Percentiles rank a stretch among this genome's conserved stretches.
Conservation (phyloP, 129 eudicot genomes). For the Rutidosis leptorrhynchoides region DNA sequence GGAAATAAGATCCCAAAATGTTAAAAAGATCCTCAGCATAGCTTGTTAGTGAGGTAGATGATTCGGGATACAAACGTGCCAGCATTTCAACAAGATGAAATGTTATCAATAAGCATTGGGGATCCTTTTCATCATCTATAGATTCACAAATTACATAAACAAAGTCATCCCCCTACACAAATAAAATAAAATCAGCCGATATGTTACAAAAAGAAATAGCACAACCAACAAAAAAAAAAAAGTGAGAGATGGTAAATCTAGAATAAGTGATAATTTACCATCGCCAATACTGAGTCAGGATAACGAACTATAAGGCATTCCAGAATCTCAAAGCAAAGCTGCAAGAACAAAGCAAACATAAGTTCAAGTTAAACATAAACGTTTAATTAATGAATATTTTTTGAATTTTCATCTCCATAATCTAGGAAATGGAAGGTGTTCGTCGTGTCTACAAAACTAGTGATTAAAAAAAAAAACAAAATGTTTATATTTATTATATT, state of each 20-base stretch:
- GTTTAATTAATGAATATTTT: not conserved
- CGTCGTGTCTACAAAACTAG: not conserved
- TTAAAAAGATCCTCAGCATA: constrained; percentile 79
- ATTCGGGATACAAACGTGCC: constrained; percentile 54
- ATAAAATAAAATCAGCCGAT: constrained; percentile 7
- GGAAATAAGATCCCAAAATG: constrained; percentile 80
- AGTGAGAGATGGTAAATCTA: not conserved
- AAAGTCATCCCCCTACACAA: constrained; percentile 67
- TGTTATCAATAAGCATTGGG: constrained; percentile 64
- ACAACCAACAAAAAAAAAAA: not conserved
- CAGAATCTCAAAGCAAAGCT: constrained; percentile 85
- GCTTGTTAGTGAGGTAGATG: constrained; percentile 60
- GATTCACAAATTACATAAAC: constrained; percentile 74
- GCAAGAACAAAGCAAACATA: constrained; percentile 34
- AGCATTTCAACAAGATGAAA: constrained; percentile 69
- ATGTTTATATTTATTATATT: not conserved
- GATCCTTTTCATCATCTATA: constrained; percentile 92
- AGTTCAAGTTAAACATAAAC: not conserved
- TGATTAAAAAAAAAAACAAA: too few relatives aligned
- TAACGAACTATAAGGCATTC: constrained; percentile 68
- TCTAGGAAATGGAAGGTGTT: not conserved
- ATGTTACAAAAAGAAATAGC: not conserved
- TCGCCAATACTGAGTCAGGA: constrained; percentile 38
- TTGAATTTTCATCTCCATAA: not conserved
- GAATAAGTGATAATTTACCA: constrained; percentile 43